Evolutionary conservation across 805 yeast species (phyloP).

Genomic region (Ogataea populi-albae): DNA sequence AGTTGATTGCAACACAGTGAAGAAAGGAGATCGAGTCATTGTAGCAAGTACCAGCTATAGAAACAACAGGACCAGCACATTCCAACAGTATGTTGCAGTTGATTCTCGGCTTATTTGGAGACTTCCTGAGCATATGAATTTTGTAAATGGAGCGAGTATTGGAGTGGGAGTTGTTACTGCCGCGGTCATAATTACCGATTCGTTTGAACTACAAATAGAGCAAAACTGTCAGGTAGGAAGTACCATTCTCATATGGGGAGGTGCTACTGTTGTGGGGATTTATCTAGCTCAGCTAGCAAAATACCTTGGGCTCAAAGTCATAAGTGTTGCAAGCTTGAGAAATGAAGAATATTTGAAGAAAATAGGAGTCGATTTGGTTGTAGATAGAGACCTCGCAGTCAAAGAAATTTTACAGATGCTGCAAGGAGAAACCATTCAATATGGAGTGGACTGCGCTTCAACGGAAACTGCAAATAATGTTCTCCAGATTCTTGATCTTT

Average conservation of each 20-base stretch:
- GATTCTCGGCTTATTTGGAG: constrained; percentile 46
- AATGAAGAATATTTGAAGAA: constrained; percentile 23
- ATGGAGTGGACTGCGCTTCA: constrained; percentile 45
- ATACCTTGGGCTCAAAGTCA: constrained; percentile 37
- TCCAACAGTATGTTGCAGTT: constrained; percentile 43
- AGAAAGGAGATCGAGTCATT: constrained; percentile 38
- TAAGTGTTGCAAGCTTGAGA: constrained; percentile 27
- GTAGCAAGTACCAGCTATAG: constrained; percentile 47
- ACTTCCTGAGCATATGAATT: constrained; percentile 34
- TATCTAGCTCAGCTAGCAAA: constrained; percentile 42
- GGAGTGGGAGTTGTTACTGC: constrained; percentile 47
- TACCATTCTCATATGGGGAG: constrained; percentile 45
- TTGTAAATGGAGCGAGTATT: constrained; percentile 42
- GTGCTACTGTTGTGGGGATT: constrained; percentile 45
- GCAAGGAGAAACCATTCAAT: constrained; percentile 27
- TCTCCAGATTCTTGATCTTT: constrained; percentile 28
- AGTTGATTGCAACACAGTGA: constrained; percentile 16
- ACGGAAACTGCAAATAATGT: constrained; percentile 37
- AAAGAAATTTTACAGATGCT: constrained; percentile 24
- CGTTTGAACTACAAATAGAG: constrained; percentile 5
- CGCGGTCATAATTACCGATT: constrained; percentile 30
- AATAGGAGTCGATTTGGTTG: constrained; percentile 33
- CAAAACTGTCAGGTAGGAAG: constrained; percentile 8
- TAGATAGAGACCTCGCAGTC: constrained; percentile 34
- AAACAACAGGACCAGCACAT: constrained; percentile 45